Conservation (phyloP, 305 asterid species). For the Fraxinus paxiana region DNA sequence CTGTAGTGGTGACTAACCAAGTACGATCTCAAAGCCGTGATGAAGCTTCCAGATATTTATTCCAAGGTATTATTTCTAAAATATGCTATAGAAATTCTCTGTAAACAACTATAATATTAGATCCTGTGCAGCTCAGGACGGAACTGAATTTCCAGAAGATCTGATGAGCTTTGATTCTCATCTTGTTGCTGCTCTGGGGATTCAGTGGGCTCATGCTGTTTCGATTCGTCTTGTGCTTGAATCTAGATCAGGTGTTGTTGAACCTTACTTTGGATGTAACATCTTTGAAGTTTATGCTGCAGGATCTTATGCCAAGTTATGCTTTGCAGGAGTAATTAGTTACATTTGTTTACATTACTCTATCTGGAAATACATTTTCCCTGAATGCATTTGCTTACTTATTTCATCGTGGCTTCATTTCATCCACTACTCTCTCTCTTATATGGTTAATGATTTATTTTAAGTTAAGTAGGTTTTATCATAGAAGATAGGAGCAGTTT, state of each 20-base stretch:
- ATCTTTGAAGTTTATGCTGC: constrained; percentile 18
- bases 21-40: constrained; percentile 66
- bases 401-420: neutral
- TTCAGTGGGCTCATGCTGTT: constrained; percentile 91
- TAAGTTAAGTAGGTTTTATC: neutral
- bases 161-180: constrained; percentile 51
- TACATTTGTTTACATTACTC: neutral
- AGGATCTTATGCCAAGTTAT: constrained; percentile 3
- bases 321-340: neutral
- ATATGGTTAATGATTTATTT: neutral
- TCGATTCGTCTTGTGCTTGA: constrained; percentile 72
- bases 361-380: neutral
- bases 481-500: neutral
- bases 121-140: constrained; percentile 46
- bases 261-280: constrained; percentile 7
- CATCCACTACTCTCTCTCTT: neutral
- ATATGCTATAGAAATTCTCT: constrained; percentile 15
- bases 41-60: constrained; percentile 49
- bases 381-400: neutral
- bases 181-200: constrained; percentile 87
- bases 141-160: constrained; percentile 31
- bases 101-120: constrained; percentile 11
- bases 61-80: constrained; percentile 56
- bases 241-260: constrained; percentile 64
- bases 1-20: constrained; percentile 85